Conservation (phyloP, 441 rosid genomes). For the Gossypium lobatum region DNA sequence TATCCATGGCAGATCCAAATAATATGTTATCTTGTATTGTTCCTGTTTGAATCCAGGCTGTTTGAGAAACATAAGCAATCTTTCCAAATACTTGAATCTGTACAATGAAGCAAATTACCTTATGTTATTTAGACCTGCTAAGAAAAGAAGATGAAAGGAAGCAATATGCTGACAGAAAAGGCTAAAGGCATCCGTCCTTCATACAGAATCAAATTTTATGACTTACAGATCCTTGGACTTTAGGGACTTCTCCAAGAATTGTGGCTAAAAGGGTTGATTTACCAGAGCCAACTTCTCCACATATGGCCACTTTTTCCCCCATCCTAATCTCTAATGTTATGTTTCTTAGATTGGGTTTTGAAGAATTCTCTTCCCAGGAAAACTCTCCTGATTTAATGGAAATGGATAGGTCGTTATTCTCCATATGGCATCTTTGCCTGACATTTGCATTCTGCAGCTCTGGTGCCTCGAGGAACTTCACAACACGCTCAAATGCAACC, state of each 20-base stretch:
- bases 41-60: conserved; percentile 96
- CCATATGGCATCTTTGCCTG: conserved; percentile 29
- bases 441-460: conserved; percentile 60
- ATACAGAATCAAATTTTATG: not conserved
- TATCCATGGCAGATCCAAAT: conserved; percentile 70
- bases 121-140: too few species aligned
- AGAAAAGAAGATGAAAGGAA: too few species aligned
- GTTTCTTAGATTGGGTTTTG: conserved; percentile 56
- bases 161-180: not conserved
- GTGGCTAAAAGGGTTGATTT: conserved; percentile 88
- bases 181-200: not conserved
- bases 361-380: conserved; percentile 71
- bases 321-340: conserved; percentile 49
- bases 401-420: conserved; percentile 30
- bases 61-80: conserved; percentile 89
- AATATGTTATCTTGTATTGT: conserved; percentile 77
- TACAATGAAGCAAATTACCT: not conserved
- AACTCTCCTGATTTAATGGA: conserved; percentile 52
- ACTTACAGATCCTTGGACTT: conserved; percentile 64
- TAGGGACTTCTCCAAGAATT: conserved; percentile 83
- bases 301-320: conserved; percentile 77
- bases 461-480: conserved; percentile 79
- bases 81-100: conserved; percentile 76
- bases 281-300: conserved; percentile 98
- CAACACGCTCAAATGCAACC: conserved; percentile 74